Percentiles rank a stretch among this genome's conserved stretches.
phyloP scores from a whole-genome alignment of 495 filamentous ascomycete genomes.

The Darksidea phi region DNA sequence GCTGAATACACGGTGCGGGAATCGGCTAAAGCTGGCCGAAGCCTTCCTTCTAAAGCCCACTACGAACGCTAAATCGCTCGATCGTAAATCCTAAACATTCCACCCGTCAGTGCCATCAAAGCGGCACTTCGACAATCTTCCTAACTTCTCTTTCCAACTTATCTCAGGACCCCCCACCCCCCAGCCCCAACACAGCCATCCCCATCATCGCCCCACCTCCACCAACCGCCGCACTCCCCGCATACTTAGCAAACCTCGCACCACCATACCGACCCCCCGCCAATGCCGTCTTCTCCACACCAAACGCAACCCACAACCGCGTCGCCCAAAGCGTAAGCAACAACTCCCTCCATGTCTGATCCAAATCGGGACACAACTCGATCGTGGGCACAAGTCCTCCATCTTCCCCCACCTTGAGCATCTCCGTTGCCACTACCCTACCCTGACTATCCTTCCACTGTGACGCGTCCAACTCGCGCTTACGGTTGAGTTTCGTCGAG shows the following conservation, averaged over 20 bases:
- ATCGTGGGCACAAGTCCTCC: conserved; percentile 6
- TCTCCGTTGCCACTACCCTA: conserved; percentile 18
- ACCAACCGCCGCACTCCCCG: background rate
- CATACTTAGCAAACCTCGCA: too few relatives aligned
- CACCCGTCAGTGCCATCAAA: too few relatives aligned
- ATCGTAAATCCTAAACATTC: too few relatives aligned
- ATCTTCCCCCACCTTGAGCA: conserved; percentile 4
- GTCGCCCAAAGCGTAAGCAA: conserved; percentile 16
- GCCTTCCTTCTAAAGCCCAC: too few relatives aligned
- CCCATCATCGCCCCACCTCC: background rate
- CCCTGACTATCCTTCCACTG: conserved; percentile 24
- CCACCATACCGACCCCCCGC: background rate
- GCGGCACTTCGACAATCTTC: too few relatives aligned
- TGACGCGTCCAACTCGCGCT: conserved; percentile 2
- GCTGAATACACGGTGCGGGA: too few relatives aligned
- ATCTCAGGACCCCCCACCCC: too few relatives aligned
- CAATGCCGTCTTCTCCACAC: conserved; percentile 19
- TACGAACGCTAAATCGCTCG: too few relatives aligned
- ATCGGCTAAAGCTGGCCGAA: too few relatives aligned
- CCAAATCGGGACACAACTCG: conserved; percentile 12
- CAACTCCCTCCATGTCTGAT: conserved; percentile 29
- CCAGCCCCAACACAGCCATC: too few relatives aligned
- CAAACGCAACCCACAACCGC: conserved; percentile 25
- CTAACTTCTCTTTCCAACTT: too few relatives aligned
- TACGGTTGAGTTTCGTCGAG: background rate